phyloP scores from a whole-genome alignment of 176 grass and related monocot genomes.

The Oryza glumipatula region DNA sequence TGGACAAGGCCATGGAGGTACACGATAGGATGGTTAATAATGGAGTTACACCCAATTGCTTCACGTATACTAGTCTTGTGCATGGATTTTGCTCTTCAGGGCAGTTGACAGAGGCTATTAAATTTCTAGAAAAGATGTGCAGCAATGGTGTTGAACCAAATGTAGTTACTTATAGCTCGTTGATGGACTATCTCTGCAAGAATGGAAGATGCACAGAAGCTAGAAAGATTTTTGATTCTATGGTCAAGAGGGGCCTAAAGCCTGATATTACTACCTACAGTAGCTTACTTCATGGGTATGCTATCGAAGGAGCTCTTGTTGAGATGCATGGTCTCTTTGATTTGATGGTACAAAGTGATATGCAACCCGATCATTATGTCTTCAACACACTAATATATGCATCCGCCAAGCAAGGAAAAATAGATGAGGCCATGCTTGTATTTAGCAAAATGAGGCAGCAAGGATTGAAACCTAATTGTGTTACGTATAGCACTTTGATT shows the following conservation, averaged over 20 bases:
- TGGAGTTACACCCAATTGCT: background rate
- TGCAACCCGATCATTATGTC: background rate
- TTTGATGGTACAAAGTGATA: background rate
- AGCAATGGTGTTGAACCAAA: background rate
- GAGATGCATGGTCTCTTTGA: background rate
- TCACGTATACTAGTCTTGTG: constrained; percentile 22
- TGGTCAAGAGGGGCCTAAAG: constrained; percentile 20
- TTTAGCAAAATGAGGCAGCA: no score
- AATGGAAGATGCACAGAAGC: constrained; percentile 12
- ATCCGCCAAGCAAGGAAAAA: background rate
- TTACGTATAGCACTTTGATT: background rate
- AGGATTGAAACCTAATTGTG: background rate
- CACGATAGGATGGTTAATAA: no score
- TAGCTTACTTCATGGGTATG: constrained; percentile 27
- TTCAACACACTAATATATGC: constrained; percentile 12
- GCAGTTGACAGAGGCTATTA: background rate
- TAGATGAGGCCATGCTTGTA: no score
- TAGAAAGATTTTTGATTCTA: constrained; percentile 12
- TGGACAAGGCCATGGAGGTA: no score
- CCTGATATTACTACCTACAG: constrained; percentile 17
- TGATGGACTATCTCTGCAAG: constrained; percentile 29
- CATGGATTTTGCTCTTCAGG: background rate
- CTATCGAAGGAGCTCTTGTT: constrained; percentile 3
- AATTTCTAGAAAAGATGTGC: background rate
- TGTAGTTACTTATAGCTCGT: constrained; percentile 16